Base-by-base conservation (phyloP, 441 rosid species). In the Metrosideros polymorpha region DNA sequence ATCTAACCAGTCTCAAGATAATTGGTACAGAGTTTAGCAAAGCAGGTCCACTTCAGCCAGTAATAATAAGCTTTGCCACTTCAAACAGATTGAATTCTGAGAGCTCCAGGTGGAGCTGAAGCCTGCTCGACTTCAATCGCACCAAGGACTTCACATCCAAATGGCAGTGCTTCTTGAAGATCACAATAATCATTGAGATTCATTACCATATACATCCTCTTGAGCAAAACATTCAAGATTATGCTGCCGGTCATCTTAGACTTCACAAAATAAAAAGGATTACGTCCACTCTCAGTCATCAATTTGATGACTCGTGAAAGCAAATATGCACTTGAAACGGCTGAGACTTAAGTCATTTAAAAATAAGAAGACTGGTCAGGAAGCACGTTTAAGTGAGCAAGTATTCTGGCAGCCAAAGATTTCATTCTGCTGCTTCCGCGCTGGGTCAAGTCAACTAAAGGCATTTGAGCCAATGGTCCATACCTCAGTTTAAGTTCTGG, bases 331-430 rank as follows among this genome's bases (percentile, higher is more conserved):
- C 15, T 22, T 71, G 79, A 22, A 71, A 39, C 13, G 15, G 79
- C 47, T 1, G 49, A 39, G 47, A 35, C 79, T 56, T n/a, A 3
- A 71, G 79, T 89, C 86, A 82, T 87, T 89, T 86, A 93, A 89
- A 94, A 94, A 91, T 84, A 94, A 30, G 96, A 93, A 59, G 96
- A 94, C 61, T 93, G 94, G 19, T 92, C 91, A 57, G 90, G 95
- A 86, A 94, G 94, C 77, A 93, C 93, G 85, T 94, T 89, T 92
- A 94, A 88, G 87, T 92, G 95, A 89, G 96, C 94, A 75, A 94
- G 94, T 86, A 92, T 90, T 85, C 93, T 90, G 85, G 96, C 96
- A 1, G 96, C 86, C 84, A 93, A 91, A 77, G 95, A 92, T 90
- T 90, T 94, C 92, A 90, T 87, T 42, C 86, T 92, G 82, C 88